Percentiles rank a stretch among this genome's conserved stretches.
Conservation (phyloP, 2,329 filamentous ascomycete genomes). For the Metarhizium anisopliae region DNA sequence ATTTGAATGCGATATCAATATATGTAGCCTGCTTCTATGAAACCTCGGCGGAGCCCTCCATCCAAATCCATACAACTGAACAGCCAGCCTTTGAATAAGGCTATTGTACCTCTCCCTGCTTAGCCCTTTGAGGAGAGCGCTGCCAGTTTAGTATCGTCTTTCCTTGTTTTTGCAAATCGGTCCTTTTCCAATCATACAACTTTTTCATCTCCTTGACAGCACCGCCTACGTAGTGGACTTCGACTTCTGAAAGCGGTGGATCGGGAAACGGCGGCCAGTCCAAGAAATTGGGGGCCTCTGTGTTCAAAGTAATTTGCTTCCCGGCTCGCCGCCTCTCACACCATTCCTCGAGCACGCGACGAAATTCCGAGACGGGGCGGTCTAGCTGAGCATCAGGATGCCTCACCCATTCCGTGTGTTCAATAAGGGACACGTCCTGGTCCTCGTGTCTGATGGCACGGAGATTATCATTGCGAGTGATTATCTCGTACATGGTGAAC, state of each 20-base stretch:
- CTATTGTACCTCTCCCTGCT: no score
- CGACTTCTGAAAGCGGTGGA: neutral
- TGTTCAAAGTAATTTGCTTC: conserved; percentile 5
- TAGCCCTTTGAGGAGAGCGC: conserved; percentile 1
- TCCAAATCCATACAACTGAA: no score
- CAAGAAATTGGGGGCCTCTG: conserved; percentile 2
- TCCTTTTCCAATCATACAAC: conserved; percentile 1
- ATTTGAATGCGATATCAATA: no score
- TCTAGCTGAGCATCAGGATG: conserved; percentile 24
- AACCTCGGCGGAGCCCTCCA: no score
- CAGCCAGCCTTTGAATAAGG: no score
- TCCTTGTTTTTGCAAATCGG: neutral
- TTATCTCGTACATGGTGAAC: conserved; percentile 27
- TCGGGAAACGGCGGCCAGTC: conserved; percentile 3
- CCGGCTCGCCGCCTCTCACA: conserved; percentile 7
- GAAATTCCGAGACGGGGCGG: conserved; percentile 18
- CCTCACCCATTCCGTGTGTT: conserved; percentile 18
- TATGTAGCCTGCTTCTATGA: no score
- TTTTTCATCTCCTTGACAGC: neutral
- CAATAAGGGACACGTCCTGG: conserved; percentile 12
- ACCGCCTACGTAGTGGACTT: neutral
- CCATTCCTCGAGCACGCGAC: conserved; percentile 18
- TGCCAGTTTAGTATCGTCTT: conserved; percentile 11
- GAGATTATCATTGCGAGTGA: conserved; percentile 19
- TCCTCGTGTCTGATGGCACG: conserved; percentile 15